These are phyloP conservation scores for Cladophialophora bantiana DNA, from an alignment of 2,329 filamentous ascomycete species.

Conservation along the genomic window DNA sequence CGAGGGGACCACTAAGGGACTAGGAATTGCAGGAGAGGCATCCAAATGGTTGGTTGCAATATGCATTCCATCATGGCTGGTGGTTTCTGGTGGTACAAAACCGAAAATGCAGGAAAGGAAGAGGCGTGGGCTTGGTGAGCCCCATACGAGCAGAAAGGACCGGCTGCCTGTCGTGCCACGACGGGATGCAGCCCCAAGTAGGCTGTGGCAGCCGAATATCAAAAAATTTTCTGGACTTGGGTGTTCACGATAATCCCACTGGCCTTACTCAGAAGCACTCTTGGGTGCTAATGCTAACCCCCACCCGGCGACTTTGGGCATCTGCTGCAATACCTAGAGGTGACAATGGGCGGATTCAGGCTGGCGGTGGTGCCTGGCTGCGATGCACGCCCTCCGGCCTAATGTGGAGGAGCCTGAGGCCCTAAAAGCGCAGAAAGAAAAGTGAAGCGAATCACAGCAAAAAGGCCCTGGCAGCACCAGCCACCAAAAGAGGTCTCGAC, in stretches of 20 bases:
- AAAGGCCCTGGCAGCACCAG: background rate
- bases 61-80: conserved; percentile 1
- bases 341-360: background rate
- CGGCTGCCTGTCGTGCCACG: background rate
- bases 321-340: background rate
- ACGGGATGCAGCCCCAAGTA: background rate
- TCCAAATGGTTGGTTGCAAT: conserved; percentile 1
- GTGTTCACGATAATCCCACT: background rate
- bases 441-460: background rate
- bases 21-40: background rate
- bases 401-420: background rate
- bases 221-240: background rate
- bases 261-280: background rate
- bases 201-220: conserved; percentile 3
- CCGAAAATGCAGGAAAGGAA: background rate
- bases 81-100: background rate
- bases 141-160: background rate
- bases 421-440: background rate
- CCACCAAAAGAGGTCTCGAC: background rate
- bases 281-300: background rate
- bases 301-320: background rate
- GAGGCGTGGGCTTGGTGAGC: background rate
- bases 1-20: conserved; percentile 3
- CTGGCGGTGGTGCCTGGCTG: background rate
- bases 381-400: background rate